Conservation (phyloP, 352 stramenopile genomes). For the Pythium apleroticum region DNA sequence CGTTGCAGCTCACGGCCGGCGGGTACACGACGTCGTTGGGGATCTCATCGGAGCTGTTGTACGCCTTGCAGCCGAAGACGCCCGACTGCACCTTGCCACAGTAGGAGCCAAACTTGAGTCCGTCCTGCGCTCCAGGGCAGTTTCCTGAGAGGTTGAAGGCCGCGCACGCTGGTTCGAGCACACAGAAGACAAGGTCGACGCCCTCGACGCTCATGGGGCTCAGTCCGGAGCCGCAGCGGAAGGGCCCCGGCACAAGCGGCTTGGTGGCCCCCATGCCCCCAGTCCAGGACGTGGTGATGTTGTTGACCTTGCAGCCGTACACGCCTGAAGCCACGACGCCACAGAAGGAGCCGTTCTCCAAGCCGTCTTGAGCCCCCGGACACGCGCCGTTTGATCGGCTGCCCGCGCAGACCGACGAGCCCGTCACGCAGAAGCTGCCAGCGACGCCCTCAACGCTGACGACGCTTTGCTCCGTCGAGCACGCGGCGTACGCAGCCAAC, state of each 20-base stretch:
- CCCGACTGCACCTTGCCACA: constrained; percentile 5
- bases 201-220: constrained; percentile 17
- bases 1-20: background rate
- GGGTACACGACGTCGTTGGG: constrained; percentile 1
- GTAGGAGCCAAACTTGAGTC: constrained; percentile 1
- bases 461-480: background rate
- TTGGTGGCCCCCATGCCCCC: background rate
- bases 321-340: background rate
- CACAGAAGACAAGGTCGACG: constrained; percentile 5
- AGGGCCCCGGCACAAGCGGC: background rate
- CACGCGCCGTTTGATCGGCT: background rate
- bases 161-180: background rate
- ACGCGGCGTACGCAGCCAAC: background rate
- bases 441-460: background rate
- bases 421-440: background rate
- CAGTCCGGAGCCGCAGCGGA: background rate
- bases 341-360: background rate
- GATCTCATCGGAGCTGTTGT: background rate
- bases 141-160: constrained; percentile 2
- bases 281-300: background rate
- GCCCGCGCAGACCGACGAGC: background rate
- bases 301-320: constrained; percentile 1
- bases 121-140: background rate
- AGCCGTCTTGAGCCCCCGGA: background rate
- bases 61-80: constrained; percentile 11